phyloP scores from a whole-genome alignment of 2,329 filamentous ascomycete species.

The Ascochyta fabae region DNA sequence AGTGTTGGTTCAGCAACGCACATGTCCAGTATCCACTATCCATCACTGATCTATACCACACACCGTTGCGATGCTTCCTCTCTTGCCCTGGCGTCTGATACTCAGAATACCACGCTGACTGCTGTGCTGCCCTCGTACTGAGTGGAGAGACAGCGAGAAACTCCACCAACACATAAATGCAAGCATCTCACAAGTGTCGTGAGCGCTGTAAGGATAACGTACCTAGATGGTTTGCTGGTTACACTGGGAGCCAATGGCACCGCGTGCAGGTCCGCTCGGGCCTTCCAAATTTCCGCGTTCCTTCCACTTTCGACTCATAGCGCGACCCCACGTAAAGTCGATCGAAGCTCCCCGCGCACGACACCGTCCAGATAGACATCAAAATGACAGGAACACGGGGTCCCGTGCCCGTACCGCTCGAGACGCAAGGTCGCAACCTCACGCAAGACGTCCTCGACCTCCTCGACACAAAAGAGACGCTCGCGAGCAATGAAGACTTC shows the following conservation, averaged over 20 bases:
- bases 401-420: constrained; percentile 54
- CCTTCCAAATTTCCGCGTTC: constrained; percentile 30
- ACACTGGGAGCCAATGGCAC: constrained; percentile 22
- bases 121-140: too few relatives aligned
- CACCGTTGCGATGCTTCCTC: too few relatives aligned
- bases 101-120: too few relatives aligned
- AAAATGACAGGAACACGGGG: constrained; percentile 56
- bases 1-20: background rate
- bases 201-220: too few relatives aligned
- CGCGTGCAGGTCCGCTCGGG: constrained; percentile 27
- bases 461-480: constrained; percentile 56
- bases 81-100: too few relatives aligned
- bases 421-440: constrained; percentile 57
- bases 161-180: too few relatives aligned
- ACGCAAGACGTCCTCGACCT: constrained; percentile 84
- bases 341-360: constrained; percentile 20
- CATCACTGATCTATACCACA: too few relatives aligned
- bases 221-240: too few relatives aligned
- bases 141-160: too few relatives aligned
- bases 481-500: constrained; percentile 60
- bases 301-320: constrained; percentile 38
- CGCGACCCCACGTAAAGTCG: constrained; percentile 28
- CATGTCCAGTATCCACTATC: too few relatives aligned
- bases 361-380: constrained; percentile 18
- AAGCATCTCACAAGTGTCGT: too few relatives aligned